Percentiles rank a stretch among this genome's conserved stretches.
Evolutionary conservation across 345 rosid species (phyloP).

Genomic region (Eutrema yunnanense): DNA sequence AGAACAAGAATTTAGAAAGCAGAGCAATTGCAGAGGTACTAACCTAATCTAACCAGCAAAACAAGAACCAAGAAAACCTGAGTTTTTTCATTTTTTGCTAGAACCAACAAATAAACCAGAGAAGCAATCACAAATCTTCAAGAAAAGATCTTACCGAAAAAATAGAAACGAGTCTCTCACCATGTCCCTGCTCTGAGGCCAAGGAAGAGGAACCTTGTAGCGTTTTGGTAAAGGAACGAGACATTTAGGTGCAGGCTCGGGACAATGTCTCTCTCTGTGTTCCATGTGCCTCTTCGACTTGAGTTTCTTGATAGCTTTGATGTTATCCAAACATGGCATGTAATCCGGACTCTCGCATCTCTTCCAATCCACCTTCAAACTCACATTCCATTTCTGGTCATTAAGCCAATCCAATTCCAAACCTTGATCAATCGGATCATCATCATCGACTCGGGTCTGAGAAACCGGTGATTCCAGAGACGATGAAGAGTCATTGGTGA

Average conservation of each 20-base stretch:
- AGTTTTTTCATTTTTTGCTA: background rate
- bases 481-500: background rate
- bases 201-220: conserved; percentile 64
- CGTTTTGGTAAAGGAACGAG: conserved; percentile 67
- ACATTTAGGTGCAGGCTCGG: conserved; percentile 51
- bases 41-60: background rate
- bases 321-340: conserved; percentile 83
- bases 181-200: conserved; percentile 98
- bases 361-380: conserved; percentile 38
- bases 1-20: background rate
- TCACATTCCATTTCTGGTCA: conserved; percentile 15
- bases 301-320: conserved; percentile 51
- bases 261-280: conserved; percentile 88
- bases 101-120: background rate
- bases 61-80: conserved; percentile 14
- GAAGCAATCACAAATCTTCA: background rate
- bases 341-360: conserved; percentile 50
- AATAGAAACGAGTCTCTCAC: conserved; percentile 56
- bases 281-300: conserved; percentile 75
- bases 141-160: conserved; percentile 22
- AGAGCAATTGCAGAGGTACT: background rate
- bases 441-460: background rate
- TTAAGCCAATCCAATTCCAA: background rate
- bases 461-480: background rate
- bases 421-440: conserved; percentile 9